Base-by-base conservation (phyloP, 2,329 filamentous ascomycete genomes). In the Cadophora sp. region DNA sequence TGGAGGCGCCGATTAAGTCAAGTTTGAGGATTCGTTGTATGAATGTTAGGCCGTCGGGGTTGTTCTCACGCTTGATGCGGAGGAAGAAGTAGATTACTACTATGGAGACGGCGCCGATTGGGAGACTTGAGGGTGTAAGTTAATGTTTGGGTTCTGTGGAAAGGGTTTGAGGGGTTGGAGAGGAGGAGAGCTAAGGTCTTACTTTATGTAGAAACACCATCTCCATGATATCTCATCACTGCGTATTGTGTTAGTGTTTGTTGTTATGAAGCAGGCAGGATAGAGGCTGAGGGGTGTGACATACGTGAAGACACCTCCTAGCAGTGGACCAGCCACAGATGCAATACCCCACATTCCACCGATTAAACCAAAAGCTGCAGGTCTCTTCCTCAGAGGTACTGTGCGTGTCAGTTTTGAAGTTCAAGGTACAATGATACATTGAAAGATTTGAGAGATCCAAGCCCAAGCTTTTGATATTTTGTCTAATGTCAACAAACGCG, bases 21-120 rank as follows among this genome's bases (percentile, higher is more conserved):
- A 81, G 67, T 16, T 77, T 74, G 33, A 70, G 64, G 50, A 76
- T 60, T 53, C 73, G 60, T 61, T 73, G 65, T 3, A 22, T n/a
- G 18, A 74, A 62, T 13, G 70, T 56, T 7, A 75, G 71, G 11
- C 71, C 70, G 5, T 73, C 66, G 3, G 71, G 69, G 55, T 73
- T 73, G 47, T 73, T 71, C 11, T 79, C 77, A 41, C 77, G 76
- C 45, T 81, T 72, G 16, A 82, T 81, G 16, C 82, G 77, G 3
- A 85, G 77, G 55, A 80, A 55, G 13, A 82, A 76, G 16, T 82
- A 72, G 20, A 80, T 69, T 30, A 81, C 66, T 1, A 75, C 63
- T 4, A 83, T 73, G 1, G 81, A 76, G 30, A 80, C 71, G 55
- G 77, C 79, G 50, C 79, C 75, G 51, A 81, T 73, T 24, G 73